Base-by-base conservation (phyloP, 768 basidiomycete genomes). In the Rhodocollybia butyracea region DNA sequence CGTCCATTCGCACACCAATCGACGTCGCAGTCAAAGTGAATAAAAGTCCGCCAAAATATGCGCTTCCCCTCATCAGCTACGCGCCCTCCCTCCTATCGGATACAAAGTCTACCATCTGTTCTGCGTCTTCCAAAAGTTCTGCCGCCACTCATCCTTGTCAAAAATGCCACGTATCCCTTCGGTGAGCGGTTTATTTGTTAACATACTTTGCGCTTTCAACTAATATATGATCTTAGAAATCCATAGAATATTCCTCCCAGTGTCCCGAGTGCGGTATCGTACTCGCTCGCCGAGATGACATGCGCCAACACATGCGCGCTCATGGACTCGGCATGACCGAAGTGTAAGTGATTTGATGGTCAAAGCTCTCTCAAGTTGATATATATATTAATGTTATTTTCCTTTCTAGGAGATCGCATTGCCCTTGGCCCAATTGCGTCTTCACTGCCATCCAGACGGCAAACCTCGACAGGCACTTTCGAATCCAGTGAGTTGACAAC, bases 1-100 rank as follows among this genome's bases (percentile, higher is more conserved):
- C 21, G 29, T 38, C 36, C 29, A 29, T 48, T 50, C 41, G 51
- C 38, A 53, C 38, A 53, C 51, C 51, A 53, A 53, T 53, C 51
- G 51, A 41, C 51, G 39, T 34, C 22, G 3, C 22, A 31, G 30
- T 41, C 31, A 41, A 43, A 41, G 27, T 53, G 3, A 15, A 17
- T 31, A 53, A 29, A 53, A 43, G 19, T 26, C n/a, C 27, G 36
- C 27, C 38, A 41, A 52, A 52, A 26, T 22, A 1, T 2, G 31
- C 30, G 39, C 27, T 21, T 39, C 41, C 51, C 48, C 29, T 27
- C 51, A 42, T 21, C 41, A 19, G 13, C 2, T 27, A 40, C 21
- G 19, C 22, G 34, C 32, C 31, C 29, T 31, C 38, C n/a, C 38
- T n/a, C 38, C 21, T 26, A 7, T 4, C 5, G 34, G n/a, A 17